Base-by-base conservation (phyloP, 202 grass and related monocot species). In the Zizania palustris region DNA sequence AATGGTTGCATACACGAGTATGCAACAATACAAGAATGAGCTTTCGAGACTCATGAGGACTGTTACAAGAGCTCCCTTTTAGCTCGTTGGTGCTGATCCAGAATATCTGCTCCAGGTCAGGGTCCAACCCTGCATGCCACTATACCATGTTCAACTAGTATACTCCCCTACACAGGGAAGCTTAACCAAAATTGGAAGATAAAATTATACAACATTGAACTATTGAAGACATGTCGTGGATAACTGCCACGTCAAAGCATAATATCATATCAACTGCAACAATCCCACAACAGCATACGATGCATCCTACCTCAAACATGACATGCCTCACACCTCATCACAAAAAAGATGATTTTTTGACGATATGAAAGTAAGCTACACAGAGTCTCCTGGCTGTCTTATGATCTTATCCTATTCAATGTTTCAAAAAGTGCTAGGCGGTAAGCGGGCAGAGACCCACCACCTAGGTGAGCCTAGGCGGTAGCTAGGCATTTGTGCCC, bases 231-330 rank as follows among this genome's bases (percentile, higher is more conserved):
- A 53, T 5, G 1, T 9, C 10, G 35, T 73, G 13, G 41, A 57
- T 13, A 73, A 41, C 41, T 51, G 7, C 14, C 7, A 22, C 12
- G 4, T 11, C 33, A 55, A 45, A 56, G 37, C 7, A 14, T 7
- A 7, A 55, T 21, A 53, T 5, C 21, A 68, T 69, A 56, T 64
- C n/a, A 63, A 75, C n/a, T 58, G 34, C 45, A 67, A 20, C 45
- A 60, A 20, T 55, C 9, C 55, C 13, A 5, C 56, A 13, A 55
- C 45, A 62, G 57, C 13, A 45, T 22, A 8, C 11, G 46, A 22
- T 51, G 16, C 21, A 8, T 19, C 36, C 1, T 44, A 45, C 40
- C 34, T 1, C 1, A 49, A 65, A 48, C 65, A 76, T 69, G 64
- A 2, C 8, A 82, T 38, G 39, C 4, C 2, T n/a, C 5, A 39